phyloP scores from a whole-genome alignment of 352 stramenopile genomes.

The Pythium vanterpoolii region DNA sequence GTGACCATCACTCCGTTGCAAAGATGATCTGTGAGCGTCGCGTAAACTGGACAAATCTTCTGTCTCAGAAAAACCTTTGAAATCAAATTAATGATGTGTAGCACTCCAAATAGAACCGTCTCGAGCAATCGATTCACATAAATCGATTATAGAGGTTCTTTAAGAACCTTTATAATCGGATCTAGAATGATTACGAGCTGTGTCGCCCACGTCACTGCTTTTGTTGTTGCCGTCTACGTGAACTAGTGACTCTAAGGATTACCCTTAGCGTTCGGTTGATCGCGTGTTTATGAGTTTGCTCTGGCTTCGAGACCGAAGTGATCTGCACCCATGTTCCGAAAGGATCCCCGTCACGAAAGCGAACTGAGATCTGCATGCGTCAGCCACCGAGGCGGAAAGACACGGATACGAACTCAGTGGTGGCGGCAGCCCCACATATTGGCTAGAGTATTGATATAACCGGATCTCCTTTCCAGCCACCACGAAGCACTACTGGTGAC shows the following conservation, averaged over 20 bases:
- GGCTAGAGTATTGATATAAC: too few species aligned
- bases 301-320: background rate
- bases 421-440: too few species aligned
- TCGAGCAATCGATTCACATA: background rate
- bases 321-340: background rate
- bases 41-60: background rate
- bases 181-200: conserved; percentile 1
- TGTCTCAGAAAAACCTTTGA: background rate
- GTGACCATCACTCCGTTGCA: conserved; percentile 2
- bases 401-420: too few species aligned
- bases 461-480: too few species aligned
- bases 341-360: background rate
- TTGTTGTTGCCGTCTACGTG: background rate
- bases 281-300: background rate
- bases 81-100: background rate
- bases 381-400: too few species aligned
- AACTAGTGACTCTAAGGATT: background rate
- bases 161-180: background rate
- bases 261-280: background rate
- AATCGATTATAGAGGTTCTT: background rate
- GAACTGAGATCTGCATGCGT: background rate
- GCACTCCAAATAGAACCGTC: conserved; percentile 13
- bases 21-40: conserved; percentile 1
- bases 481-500: too few species aligned
- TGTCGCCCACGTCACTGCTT: background rate